phyloP scores from a whole-genome alignment of 2,329 filamentous ascomycete species.

The Lasiodiplodia theobromae region DNA sequence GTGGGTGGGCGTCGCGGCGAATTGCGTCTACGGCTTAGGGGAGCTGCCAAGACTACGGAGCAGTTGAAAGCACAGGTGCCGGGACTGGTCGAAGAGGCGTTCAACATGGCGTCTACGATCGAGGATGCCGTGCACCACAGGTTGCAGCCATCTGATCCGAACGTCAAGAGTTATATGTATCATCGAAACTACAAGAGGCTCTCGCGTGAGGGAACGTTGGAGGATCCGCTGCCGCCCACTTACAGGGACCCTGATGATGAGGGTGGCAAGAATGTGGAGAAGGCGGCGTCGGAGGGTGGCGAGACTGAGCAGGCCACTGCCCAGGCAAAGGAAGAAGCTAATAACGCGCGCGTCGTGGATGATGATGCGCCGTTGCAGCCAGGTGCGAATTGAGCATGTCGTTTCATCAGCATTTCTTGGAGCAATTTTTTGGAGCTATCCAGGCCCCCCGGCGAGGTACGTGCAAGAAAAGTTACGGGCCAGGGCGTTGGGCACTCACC shows the following conservation, averaged over 20 bases:
- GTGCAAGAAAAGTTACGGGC: neutral
- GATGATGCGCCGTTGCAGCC: neutral
- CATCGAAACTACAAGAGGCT: neutral
- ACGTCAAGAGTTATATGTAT: neutral
- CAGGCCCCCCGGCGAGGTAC: neutral
- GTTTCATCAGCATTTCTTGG: neutral
- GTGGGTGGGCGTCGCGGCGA: constrained; percentile 37
- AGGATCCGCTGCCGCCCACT: neutral
- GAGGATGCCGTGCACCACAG: constrained; percentile 15
- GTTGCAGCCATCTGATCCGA: neutral
- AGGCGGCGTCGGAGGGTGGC: neutral
- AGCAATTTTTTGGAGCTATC: neutral
- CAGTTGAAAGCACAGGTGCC: neutral
- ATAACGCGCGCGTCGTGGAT: neutral
- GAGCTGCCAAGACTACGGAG: neutral
- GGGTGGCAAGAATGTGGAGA: neutral
- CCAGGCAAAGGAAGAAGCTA: neutral
- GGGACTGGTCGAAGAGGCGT: constrained; percentile 9
- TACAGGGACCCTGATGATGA: neutral
- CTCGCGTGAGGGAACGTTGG: neutral
- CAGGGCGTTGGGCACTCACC: neutral
- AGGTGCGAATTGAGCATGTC: constrained; percentile 9
- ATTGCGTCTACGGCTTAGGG: constrained; percentile 35
- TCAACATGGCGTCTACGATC: constrained; percentile 6
- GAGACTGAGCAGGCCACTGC: neutral